phyloP scores from a whole-genome alignment of 1,284 basidiomycete species.

The Sanguinoderma infundibulare region DNA sequence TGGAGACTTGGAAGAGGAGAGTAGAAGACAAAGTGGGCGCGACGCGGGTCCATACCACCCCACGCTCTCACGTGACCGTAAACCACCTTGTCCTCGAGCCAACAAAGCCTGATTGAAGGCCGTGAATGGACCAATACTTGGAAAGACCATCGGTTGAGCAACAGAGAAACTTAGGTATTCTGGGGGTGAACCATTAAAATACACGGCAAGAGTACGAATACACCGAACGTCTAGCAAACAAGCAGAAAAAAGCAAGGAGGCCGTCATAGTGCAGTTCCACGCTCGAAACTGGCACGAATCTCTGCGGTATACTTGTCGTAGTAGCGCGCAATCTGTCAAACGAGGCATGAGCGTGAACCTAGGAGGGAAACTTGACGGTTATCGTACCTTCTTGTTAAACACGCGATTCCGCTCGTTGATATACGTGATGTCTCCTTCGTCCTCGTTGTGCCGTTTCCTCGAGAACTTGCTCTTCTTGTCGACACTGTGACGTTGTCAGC shows the following conservation, averaged over 20 bases:
- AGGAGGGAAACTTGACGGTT: not conserved
- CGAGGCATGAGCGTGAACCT: conserved; percentile 1
- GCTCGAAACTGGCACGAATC: conserved; percentile 94
- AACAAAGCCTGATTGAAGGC: not conserved
- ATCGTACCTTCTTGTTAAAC: conserved; percentile 95
- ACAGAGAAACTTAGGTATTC: not conserved
- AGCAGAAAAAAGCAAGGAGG: not conserved
- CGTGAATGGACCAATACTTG: too few species aligned
- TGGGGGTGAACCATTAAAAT: not conserved
- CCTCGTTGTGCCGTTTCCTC: conserved; percentile 87
- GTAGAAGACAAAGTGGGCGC: not conserved
- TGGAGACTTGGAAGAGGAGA: not conserved
- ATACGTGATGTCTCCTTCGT: conserved; percentile 95
- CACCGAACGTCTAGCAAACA: not conserved
- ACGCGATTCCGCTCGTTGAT: conserved; percentile 99
- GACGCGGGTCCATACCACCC: not conserved
- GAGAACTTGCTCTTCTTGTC: conserved; percentile 90
- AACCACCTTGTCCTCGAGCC: not conserved
- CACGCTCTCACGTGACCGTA: conserved; percentile 3
- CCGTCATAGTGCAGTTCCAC: conserved; percentile 85
- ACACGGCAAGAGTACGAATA: conserved; percentile 4
- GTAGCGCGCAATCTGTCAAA: conserved; percentile 88
- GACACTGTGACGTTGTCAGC: conserved; percentile 52
- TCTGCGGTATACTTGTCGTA: conserved; percentile 98
- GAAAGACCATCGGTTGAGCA: too few species aligned